Evolutionary conservation across 805 yeast species (phyloP), one percentile per base, ranked within the genome.

Genomic region (Ogataea glucozyma): DNA sequence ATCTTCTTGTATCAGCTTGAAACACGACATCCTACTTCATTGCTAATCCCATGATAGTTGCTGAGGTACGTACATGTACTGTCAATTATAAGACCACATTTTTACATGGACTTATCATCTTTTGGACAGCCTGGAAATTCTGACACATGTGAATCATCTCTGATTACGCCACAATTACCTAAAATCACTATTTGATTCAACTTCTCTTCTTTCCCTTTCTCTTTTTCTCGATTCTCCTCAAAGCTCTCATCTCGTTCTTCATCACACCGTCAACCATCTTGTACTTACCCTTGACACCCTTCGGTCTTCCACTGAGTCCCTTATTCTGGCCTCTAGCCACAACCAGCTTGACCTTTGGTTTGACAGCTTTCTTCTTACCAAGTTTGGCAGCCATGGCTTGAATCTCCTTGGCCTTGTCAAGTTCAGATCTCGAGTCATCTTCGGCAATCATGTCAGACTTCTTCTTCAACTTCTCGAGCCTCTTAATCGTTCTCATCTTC

Each of bases 231-330:
- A 90, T 87, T 64, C 98, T 82, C 61, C 78, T 83, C 60, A 91
- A 72, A 11, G 98, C 97, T 54, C 99, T 76, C 75, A 85, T 90
- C 70, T 93, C 99, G 66, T 93, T 93, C 86, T 93, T 93, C 85
- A 88, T 73, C 16, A 83, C 87, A 74, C 98, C 98, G 69, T 93
- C 99, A 56, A 93, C 98, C 99, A 93, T 93, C 83, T 88, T 93
- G 72, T 93, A 93, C 65, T 88, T 89, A 69, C 99, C 99, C 66
- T 83, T 88, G 54, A 93, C 81, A 65, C 99, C 99, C 70, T 80
- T 85, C 31, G 99, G 99, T 72, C 99, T 85, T 43, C 99, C 99
- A 54, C 86, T 73, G 40, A 90, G 69, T 46, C 96, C 96, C 64
- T 72, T 85, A 67, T 93, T 90, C 26, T 72, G 64, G 58, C 98